Evolutionary conservation across 1,284 basidiomycete genomes (phyloP), one percentile per base, ranked within the genome.

Genomic region (Austroboletus niveus): DNA sequence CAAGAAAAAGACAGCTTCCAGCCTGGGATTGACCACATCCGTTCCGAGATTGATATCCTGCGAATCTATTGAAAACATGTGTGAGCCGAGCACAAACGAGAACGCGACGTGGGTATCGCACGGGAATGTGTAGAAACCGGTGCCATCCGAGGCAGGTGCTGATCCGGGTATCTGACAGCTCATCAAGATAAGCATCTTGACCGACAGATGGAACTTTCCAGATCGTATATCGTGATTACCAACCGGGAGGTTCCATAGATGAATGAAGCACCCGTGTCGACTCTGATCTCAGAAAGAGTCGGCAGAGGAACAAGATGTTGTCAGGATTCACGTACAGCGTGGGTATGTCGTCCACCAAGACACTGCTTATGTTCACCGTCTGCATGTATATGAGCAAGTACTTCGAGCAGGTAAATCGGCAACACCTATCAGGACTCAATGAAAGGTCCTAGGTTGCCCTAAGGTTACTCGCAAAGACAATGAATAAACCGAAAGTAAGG

Each of bases 41-140:
- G 49, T 62, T 12, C 85, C 89, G 8, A 89, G 71, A 67, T 87
- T 90, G 72, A 92, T 85, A 69, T 91, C 87, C 11, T 60, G 61
- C 5, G 72, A 62, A 55, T 77, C 74, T 54, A 92, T 73, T 17
- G 65, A 27, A 65, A 85, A 87, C 17, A 63, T 52, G 34, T 73
- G 63, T 3, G 78, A 75, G 43, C 75, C 78, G 60, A 93, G 84
- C 1, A 71, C 72, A 40, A 93, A 69, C 9, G 73, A 68, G 31
- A 80, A 60, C 1, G 59, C 53, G 32, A 73, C 58, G 1, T 55
- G 47, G 1, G 66, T 52, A 30, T 66, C 48, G 63, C 84, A 86
- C 0, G 80, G 81, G 57, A 71, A 81, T 1, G 73, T 71, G 62
- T 75, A 83, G 60, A 77, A 79, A 3, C 75, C 77, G 38, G 64